Percentiles rank a stretch among this genome's conserved stretches.
Conservation (phyloP, 169 alveolate genomes). For the Ophryocystis elektroscirrha region DNA sequence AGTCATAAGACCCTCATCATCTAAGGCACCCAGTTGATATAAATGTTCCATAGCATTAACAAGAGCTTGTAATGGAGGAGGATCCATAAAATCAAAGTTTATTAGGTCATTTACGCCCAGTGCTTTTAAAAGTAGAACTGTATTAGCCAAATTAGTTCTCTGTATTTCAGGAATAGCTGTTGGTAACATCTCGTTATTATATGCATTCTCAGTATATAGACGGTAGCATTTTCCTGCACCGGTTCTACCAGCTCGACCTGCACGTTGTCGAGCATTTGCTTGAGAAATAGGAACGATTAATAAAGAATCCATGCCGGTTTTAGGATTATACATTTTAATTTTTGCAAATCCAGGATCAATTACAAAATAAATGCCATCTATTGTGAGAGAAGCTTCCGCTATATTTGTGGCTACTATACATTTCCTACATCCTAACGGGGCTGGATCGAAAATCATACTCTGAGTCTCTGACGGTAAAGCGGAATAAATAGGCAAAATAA, state of each 20-base stretch:
- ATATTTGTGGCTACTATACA: conserved; percentile 97
- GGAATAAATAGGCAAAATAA: conserved; percentile 82
- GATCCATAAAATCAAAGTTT: conserved; percentile 98
- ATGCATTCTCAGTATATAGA: conserved; percentile 92
- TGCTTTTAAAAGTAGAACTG: conserved; percentile 91
- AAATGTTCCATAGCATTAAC: conserved; percentile 87
- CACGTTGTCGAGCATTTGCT: conserved; percentile 94
- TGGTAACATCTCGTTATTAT: conserved; percentile 90
- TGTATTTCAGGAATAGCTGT: conserved; percentile 97
- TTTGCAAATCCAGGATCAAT: conserved; percentile 99
- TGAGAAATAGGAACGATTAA: conserved; percentile 87
- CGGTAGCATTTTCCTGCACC: conserved; percentile 91
- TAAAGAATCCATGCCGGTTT: conserved; percentile 93
- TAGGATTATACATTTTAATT: conserved; percentile 79
- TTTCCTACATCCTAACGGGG: conserved; percentile 91
- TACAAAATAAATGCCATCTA: conserved; percentile 89
- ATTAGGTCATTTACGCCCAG: conserved; percentile 96
- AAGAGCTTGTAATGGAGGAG: conserved; percentile 79
- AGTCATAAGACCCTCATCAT: conserved; percentile 97
- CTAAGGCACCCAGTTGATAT: conserved; percentile 91
- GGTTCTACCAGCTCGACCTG: conserved; percentile 99
- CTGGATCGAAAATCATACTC: conserved; percentile 87
- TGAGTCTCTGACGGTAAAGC: conserved; percentile 90
- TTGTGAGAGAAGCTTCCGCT: conserved; percentile 99
- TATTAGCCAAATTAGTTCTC: conserved; percentile 90